Evolutionary conservation across 2,329 filamentous ascomycete genomes (phyloP).

Genomic region (Chaetomium sp.): DNA sequence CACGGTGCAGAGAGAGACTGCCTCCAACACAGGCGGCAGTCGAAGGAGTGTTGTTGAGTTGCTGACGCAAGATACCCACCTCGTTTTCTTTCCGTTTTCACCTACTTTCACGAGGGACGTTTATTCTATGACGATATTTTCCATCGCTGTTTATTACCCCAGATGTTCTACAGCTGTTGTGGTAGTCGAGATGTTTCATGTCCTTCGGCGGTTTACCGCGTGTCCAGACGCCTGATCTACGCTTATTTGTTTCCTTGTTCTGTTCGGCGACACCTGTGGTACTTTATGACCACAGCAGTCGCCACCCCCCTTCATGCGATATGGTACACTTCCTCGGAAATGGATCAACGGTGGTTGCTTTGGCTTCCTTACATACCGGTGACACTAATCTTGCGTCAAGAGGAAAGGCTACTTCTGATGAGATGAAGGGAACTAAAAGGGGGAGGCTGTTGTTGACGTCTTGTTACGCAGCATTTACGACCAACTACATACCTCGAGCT

Average conservation of each 20-base stretch:
- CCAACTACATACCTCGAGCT: constrained; percentile 7
- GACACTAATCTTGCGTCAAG: constrained; percentile 13
- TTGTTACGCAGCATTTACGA: constrained; percentile 22
- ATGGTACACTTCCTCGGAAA: constrained; percentile 3
- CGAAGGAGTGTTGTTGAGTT: constrained; percentile 29
- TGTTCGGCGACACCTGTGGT: constrained; percentile 4
- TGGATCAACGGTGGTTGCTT: constrained; percentile 1
- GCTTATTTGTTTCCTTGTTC: constrained; percentile 3
- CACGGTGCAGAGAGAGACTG: neutral
- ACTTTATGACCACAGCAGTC: neutral
- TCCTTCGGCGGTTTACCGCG: constrained; percentile 15
- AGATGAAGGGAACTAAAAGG: neutral
- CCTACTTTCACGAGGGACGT: constrained; percentile 31
- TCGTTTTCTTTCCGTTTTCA: constrained; percentile 29
- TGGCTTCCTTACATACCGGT: constrained; percentile 16
- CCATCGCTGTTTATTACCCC: constrained; percentile 25
- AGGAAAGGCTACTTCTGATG: neutral
- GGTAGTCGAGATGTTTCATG: constrained; percentile 24
- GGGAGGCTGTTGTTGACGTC: constrained; percentile 18
- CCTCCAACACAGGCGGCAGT: neutral
- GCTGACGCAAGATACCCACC: constrained; percentile 40
- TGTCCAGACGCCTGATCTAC: constrained; percentile 13
- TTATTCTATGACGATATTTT: constrained; percentile 34
- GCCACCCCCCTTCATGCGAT: neutral
- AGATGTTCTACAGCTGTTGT: constrained; percentile 16